Evolutionary conservation across 106 monocot species (phyloP).

Genomic region (Platanthera guangdongensis): DNA sequence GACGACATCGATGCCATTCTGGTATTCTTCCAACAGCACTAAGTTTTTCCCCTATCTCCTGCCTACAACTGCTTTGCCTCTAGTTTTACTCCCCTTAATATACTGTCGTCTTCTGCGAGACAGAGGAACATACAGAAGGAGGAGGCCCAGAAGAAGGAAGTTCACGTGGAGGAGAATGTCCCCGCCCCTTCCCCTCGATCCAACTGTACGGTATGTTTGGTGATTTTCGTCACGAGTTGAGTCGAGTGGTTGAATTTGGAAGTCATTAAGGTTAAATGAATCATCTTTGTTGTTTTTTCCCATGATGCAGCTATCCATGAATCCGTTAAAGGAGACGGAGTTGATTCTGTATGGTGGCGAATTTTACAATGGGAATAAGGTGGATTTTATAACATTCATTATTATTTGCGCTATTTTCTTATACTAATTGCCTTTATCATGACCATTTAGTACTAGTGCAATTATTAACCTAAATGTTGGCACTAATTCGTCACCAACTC

Average conservation of each 20-base stretch:
- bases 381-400: constrained; percentile 1
- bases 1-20: constrained; percentile 98
- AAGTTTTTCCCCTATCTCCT: not conserved
- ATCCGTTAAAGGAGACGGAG: constrained; percentile 80
- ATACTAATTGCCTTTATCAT: not conserved
- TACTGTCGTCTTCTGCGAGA: not conserved
- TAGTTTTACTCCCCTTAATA: not conserved
- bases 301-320: constrained; percentile 49
- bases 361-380: constrained; percentile 97
- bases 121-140: constrained; percentile 93
- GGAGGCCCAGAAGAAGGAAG: constrained; percentile 98
- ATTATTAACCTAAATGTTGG: not conserved
- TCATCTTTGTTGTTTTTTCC: constrained; percentile 8
- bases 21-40: constrained; percentile 20
- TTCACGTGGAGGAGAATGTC: constrained; percentile 86
- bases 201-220: constrained; percentile 55
- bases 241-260: not conserved
- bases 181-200: constrained; percentile 88
- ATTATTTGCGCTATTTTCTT: not conserved
- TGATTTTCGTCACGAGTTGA: not conserved
- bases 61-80: not conserved
- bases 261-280: not conserved
- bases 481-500: too few species aligned
- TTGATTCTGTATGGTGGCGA: constrained; percentile 90
- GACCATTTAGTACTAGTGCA: not conserved